A percentile compares a stretch with the other conserved stretches of the same genome.
Evolutionary conservation across 1,284 basidiomycete genomes (phyloP).

Genomic region (Sanghuangporus baumii): DNA sequence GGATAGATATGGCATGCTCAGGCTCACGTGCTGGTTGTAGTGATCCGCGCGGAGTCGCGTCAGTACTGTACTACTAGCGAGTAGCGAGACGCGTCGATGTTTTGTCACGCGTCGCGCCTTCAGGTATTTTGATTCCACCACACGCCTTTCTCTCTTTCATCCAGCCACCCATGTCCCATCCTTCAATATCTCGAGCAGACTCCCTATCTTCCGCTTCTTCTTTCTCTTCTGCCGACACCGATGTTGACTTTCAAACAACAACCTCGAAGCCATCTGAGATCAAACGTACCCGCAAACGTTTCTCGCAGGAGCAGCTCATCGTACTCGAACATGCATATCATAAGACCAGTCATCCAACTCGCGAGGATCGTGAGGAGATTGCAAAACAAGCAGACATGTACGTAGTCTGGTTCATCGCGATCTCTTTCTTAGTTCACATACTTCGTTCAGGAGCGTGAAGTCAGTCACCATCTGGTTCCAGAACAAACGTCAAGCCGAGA

Average conservation of each 20-base stretch:
- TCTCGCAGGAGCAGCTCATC: slow-evolving; percentile 60
- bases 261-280: neutral
- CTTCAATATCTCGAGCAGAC: slow-evolving; percentile 1
- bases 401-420: slow-evolving; percentile 25
- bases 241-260: neutral
- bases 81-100: slow-evolving; percentile 3
- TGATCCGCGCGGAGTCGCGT: neutral
- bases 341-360: slow-evolving; percentile 61
- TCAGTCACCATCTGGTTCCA: slow-evolving; percentile 81
- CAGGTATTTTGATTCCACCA: neutral
- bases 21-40: slow-evolving; percentile 1
- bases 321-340: slow-evolving; percentile 70
- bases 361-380: slow-evolving; percentile 61
- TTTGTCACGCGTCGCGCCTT: neutral
- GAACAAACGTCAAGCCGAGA: slow-evolving; percentile 64
- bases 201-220: slow-evolving; percentile 13
- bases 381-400: slow-evolving; percentile 58
- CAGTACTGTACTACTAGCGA: neutral
- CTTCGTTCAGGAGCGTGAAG: slow-evolving; percentile 54
- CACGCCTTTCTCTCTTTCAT: neutral
- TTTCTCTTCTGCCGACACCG: neutral
- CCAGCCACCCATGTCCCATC: slow-evolving; percentile 5
- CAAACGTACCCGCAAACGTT: slow-evolving; percentile 50
- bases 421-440: slow-evolving; percentile 13
- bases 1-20: neutral